Evolutionary conservation across 1,284 basidiomycete species (phyloP), one percentile per base, ranked within the genome.

Genomic region (Wolfiporia cocos): DNA sequence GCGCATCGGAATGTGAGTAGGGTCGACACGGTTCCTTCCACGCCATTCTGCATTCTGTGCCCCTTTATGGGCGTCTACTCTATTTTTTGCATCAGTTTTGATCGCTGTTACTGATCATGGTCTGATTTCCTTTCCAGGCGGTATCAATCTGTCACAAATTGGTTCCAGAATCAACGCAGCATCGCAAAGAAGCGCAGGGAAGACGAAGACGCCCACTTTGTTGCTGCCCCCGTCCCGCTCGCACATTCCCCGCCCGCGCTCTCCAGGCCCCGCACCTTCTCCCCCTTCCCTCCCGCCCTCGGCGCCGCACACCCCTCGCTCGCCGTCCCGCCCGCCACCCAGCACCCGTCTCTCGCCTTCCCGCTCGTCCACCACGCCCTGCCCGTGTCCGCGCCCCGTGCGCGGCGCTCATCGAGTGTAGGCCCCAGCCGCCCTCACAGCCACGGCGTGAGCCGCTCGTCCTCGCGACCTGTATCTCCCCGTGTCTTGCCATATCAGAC

Each of bases 101-200:
- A 49, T 45, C 47, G 37, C 41, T 39, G 41, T 50, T 14, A 23
- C 37, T 39, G 28, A 40, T 35, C 22, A n/a, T 18, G 20, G 21
- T 54, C 52, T 47, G 41, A 48, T 58, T 48, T 50, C 48, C 49
- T 47, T 55, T 48, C 46, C 52, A 87, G 84, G 82, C 78, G 75
- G 49, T 74, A 82, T 63, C 77, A 84, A 62, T 84, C 77, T 46
- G 77, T 88, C 47, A 85, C 80, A 2, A 86, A 86, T 58, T 87
- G 85, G 86, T 87, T 88, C 62, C 84, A 86, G 69, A 86, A 86
- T 56, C 84, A 87, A 58, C 80, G 80, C 54, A 84, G 78, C 58
- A 72, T 81, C 52, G 76, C 79, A 31, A 83, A 78, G 66, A 83
- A 79, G 63, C 74, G 73, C 50, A 72, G 67, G 50, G 79, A 82